These are phyloP conservation scores for Zea mays DNA, from an alignment of 176 grass and related monocot species.

Conservation along the genomic window Zm-B73-REFERENCE-NAM-5.0 NC_050100.1:212873001-212873500, in stretches of 20 bases:
- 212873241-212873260: not conserved
- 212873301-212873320: too few relatives aligned
- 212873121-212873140: conserved; percentile 21
- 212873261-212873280: conserved; percentile 13
- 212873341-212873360: too few relatives aligned
- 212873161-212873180: conserved; percentile 14
- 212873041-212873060: conserved; percentile 1
- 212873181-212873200: conserved; percentile 28
- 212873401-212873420: too few relatives aligned
- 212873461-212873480: too few relatives aligned
- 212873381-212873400: too few relatives aligned
- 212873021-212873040: not conserved
- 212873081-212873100: not conserved
- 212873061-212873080: not conserved
- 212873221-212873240: too few relatives aligned
- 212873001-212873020: too few relatives aligned
- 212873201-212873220: not conserved
- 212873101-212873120: not conserved
- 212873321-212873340: too few relatives aligned
- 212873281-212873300: conserved; percentile 12
- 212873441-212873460: too few relatives aligned
- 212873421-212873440: too few relatives aligned
- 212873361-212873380: too few relatives aligned
- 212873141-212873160: conserved; percentile 34
- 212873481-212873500: too few relatives aligned